Evolutionary conservation across 352 stramenopile species (phyloP).

Genomic region (Pythium utonaiense): DNA sequence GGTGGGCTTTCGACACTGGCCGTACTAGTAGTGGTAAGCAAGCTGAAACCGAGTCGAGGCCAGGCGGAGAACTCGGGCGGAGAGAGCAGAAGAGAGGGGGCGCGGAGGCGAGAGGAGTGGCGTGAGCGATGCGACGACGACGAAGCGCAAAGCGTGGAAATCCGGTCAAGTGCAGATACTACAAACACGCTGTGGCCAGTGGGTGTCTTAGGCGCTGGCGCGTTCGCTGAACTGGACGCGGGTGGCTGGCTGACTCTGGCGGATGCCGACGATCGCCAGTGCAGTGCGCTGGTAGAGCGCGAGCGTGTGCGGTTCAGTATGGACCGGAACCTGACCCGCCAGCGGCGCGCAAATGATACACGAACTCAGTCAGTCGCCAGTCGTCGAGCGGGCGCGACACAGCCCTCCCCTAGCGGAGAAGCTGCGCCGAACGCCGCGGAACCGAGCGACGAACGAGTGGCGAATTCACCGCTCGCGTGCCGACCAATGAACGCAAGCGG

Average conservation of each 20-base stretch:
- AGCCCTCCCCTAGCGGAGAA: neutral
- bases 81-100: neutral
- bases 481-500: neutral
- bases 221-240: conserved; percentile 12
- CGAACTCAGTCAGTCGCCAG: conserved; percentile 4
- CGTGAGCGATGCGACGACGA: conserved; percentile 10
- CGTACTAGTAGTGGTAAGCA: neutral
- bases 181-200: conserved; percentile 12
- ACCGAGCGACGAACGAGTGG: neutral
- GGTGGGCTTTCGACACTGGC: conserved; percentile 2
- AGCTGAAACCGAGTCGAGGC: no score
- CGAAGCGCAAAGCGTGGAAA: neutral
- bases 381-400: neutral
- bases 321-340: neutral
- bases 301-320: neutral
- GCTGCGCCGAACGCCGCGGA: neutral
- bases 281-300: neutral
- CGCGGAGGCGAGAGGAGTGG: neutral
- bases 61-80: neutral
- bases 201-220: conserved; percentile 3
- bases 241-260: conserved; percentile 5
- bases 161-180: conserved; percentile 9
- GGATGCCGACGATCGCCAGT: conserved; percentile 3
- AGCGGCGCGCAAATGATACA: neutral
- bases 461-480: neutral